These are phyloP conservation scores for Gillenia trifoliata DNA, from an alignment of 306 rosid species.

Conservation along the genomic window DNA sequence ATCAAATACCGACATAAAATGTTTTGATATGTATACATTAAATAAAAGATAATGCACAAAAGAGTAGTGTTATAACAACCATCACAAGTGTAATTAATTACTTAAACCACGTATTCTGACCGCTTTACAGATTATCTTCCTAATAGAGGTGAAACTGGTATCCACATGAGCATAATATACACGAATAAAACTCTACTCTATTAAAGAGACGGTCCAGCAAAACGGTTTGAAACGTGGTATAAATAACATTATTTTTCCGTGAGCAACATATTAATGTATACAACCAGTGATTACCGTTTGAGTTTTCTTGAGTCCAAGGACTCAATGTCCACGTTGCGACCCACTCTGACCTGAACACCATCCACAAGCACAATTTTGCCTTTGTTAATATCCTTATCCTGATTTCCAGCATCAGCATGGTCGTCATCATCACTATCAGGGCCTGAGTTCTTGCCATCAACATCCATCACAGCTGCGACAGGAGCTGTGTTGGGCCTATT, in stretches of 20 bases:
- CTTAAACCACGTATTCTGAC: no score
- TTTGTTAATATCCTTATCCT: neutral
- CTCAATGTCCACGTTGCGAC: neutral
- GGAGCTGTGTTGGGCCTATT: neutral
- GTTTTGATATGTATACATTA: no score
- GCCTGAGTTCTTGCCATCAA: neutral
- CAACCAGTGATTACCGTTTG: slow-evolving; percentile 16
- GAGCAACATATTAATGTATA: neutral
- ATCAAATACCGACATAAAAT: neutral
- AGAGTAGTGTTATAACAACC: no score
- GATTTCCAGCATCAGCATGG: neutral
- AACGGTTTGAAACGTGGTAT: neutral
- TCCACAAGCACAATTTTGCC: neutral
- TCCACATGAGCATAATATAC: neutral
- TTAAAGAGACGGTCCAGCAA: neutral
- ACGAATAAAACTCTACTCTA: neutral
- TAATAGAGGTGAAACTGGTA: no score
- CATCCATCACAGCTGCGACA: neutral
- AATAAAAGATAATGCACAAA: no score
- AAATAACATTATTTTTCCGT: neutral
- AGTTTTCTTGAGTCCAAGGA: slow-evolving; percentile 25
- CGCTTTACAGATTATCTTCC: no score
- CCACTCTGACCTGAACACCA: neutral
- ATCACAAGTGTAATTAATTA: no score
- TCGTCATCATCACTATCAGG: neutral